These are phyloP conservation scores for Setomelanomma holmii DNA, from an alignment of 2,329 filamentous ascomycete species.

Conservation along the genomic window DNA sequence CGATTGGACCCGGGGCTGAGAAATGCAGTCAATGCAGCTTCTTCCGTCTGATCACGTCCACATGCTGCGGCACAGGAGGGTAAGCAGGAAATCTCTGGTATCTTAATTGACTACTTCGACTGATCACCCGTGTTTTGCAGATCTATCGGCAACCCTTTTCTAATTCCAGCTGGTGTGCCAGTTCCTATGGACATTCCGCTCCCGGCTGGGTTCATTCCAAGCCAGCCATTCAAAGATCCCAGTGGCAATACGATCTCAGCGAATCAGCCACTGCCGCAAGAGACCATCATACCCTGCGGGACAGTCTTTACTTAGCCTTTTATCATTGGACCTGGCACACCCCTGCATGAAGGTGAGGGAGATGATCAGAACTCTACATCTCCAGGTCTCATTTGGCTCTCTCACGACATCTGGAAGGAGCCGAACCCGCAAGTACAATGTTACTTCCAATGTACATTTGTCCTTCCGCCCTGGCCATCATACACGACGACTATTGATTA, in stretches of 20 bases:
- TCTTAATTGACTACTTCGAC: too few species aligned
- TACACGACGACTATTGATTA: slow-evolving; percentile 12
- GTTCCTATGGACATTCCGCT: slow-evolving; percentile 15
- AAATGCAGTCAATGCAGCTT: slow-evolving; percentile 17
- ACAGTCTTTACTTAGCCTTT: slow-evolving; percentile 56
- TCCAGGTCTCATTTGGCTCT: slow-evolving; percentile 10
- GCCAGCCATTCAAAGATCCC: slow-evolving; percentile 27
- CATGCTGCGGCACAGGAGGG: slow-evolving; percentile 14
- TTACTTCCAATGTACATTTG: slow-evolving; percentile 9
- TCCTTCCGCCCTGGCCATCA: slow-evolving; percentile 7
- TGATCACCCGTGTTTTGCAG: too few species aligned
- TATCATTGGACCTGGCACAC: slow-evolving; percentile 25
- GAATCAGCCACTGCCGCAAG: slow-evolving; percentile 35
- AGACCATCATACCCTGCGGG: slow-evolving; percentile 46
- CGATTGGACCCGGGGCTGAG: slow-evolving; percentile 4
- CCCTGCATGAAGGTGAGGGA: slow-evolving; percentile 6
- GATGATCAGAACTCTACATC: slow-evolving; percentile 10
- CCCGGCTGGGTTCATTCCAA: slow-evolving; percentile 12
- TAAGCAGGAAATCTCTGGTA: too few species aligned
- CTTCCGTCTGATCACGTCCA: slow-evolving; percentile 13
- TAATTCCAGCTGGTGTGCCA: slow-evolving; percentile 9
- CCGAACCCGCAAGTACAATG: slow-evolving; percentile 11
- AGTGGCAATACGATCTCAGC: slow-evolving; percentile 19
- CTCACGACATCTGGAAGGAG: slow-evolving; percentile 8
- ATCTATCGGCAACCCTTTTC: slow-evolving; percentile 9